Evolutionary conservation across 1,284 basidiomycete species (phyloP).

Genomic region (Schizophyllum commune): DNA sequence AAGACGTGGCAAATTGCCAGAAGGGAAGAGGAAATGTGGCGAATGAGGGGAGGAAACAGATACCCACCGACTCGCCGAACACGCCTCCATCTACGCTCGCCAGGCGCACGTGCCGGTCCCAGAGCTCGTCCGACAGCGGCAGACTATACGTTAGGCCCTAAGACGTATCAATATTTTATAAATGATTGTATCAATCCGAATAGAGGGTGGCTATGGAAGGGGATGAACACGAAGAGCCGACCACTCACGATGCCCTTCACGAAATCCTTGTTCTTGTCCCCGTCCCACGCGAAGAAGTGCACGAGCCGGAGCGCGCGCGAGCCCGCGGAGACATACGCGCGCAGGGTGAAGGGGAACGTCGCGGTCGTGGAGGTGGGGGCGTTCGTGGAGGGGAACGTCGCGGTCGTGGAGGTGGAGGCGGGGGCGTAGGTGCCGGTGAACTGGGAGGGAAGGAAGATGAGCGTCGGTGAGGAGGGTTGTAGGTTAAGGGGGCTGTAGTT

Average conservation of each 20-base stretch:
- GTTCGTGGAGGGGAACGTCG: background rate
- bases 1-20: background rate
- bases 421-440: conserved; percentile 22
- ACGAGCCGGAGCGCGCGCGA: conserved; percentile 27
- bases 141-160: conserved; percentile 26
- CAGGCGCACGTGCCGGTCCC: conserved; percentile 33
- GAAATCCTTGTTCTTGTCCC: conserved; percentile 33
- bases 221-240: too few relatives aligned
- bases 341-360: conserved; percentile 27
- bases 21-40: background rate
- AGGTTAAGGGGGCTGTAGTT: too few relatives aligned
- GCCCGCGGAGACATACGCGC: conserved; percentile 32
- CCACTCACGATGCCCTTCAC: conserved; percentile 27
- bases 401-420: background rate
- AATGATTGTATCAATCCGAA: too few relatives aligned
- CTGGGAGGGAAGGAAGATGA: conserved; percentile 11
- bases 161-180: too few relatives aligned
- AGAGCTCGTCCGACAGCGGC: conserved; percentile 29
- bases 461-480: background rate
- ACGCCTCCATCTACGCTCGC: conserved; percentile 27
- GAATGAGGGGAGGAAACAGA: background rate
- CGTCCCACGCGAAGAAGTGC: conserved; percentile 36
- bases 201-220: too few relatives aligned
- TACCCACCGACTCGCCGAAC: conserved; percentile 29
- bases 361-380: background rate